Evolutionary conservation across 352 stramenopile species (phyloP).

Genomic region (Globisporangium camurandrum): DNA sequence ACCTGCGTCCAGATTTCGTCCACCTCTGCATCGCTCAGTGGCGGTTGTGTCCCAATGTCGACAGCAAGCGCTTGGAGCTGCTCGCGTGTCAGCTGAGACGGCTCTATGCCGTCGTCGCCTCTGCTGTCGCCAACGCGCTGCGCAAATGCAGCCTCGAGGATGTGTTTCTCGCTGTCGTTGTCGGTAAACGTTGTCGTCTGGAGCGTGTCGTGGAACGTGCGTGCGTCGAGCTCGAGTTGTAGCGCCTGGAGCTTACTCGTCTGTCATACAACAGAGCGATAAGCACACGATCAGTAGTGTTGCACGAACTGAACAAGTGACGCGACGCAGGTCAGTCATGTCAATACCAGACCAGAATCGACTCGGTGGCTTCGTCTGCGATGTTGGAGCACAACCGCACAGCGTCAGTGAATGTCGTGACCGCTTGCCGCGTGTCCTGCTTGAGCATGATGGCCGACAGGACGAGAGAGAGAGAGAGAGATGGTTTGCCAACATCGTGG

Average conservation of each 20-base stretch:
- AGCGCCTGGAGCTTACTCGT: slow-evolving; percentile 32
- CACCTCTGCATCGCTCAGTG: slow-evolving; percentile 28
- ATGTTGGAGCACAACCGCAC: slow-evolving; percentile 37
- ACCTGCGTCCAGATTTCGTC: slow-evolving; percentile 49
- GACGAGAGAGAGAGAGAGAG: neutral
- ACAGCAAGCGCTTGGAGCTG: slow-evolving; percentile 26
- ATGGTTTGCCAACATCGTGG: no score
- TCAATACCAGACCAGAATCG: slow-evolving; percentile 22
- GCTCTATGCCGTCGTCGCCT: neutral
- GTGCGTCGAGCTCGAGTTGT: slow-evolving; percentile 23
- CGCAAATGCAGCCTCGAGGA: slow-evolving; percentile 29
- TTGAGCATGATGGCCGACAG: neutral
- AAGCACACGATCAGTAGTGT: neutral
- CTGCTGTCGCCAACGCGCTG: slow-evolving; percentile 10
- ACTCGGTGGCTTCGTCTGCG: slow-evolving; percentile 38
- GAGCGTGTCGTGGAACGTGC: slow-evolving; percentile 18
- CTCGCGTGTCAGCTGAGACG: slow-evolving; percentile 14
- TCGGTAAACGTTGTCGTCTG: slow-evolving; percentile 8
- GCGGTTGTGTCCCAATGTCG: slow-evolving; percentile 21
- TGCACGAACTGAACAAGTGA: no score
- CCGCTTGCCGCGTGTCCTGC: slow-evolving; percentile 25
- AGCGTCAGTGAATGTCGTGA: slow-evolving; percentile 25
- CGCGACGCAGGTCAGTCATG: no score
- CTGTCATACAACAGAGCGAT: slow-evolving; percentile 10
- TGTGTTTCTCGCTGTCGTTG: slow-evolving; percentile 22